Evolutionary conservation across 495 filamentous ascomycete species (phyloP), one percentile per base, ranked within the genome.

Genomic region (Pseudoneurospora amorphoporcata): DNA sequence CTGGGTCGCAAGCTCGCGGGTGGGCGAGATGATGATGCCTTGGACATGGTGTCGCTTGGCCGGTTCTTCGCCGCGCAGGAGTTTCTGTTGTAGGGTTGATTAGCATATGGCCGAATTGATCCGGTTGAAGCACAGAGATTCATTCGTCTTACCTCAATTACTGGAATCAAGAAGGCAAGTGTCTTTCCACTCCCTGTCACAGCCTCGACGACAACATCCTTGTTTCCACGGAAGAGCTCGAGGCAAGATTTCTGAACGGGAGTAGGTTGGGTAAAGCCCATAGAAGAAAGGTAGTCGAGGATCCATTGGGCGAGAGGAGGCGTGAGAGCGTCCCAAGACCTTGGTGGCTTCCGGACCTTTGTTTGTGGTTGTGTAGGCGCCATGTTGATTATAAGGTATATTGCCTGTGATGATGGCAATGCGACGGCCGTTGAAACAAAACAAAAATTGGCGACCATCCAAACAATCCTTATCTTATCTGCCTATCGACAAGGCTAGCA

Each of bases 111-210:
- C 7, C 12, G 29, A 19, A 8, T 16, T 4, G 29, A 41, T 6
- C 16, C 17, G 19, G 40, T 29, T 2, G 32, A 35, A 6, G 39
- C 1, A 0, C 8, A 68, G 1, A 68, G 0, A 61, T 16, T n/a
- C 23, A 23, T 23, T 23, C 70, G 14, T 23, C 53, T 39, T 47
- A 79, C 78, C 73, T 97, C 93, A 14, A 98, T 86, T 3, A 98
- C 83, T 0, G 95, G 95, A 37, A 99, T 92, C 68, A 99, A 81
- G 77, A 95, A 98, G 2, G 94, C 91, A 53, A 98, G 83, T 0
- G 95, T 98, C 82, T 99, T 99, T 61, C 95, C 95, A 78, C 92
- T 95, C 8, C 96, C 95, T 3, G 95, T 99, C 8, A 98, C 95
- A 3, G 95, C 96, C 86, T 97, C 94, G 38, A 98, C 95, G 3